These are phyloP conservation scores for Ustilago trichophora DNA, from an alignment of 1,284 basidiomycete genomes.

Conservation along the genomic window DNA sequence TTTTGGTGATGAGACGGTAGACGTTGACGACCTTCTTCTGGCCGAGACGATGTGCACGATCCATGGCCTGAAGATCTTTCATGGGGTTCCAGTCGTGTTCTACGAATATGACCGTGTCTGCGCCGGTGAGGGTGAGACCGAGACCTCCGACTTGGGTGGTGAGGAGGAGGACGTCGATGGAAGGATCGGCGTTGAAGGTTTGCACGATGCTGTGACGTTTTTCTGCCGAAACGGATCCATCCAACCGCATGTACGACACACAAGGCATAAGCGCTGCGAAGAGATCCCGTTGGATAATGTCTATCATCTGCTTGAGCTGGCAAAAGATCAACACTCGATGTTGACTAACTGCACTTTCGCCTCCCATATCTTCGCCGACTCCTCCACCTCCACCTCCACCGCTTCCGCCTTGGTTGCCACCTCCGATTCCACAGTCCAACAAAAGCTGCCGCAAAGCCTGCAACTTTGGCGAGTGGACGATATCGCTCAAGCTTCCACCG, in stretches of 20 bases:
- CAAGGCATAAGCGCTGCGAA: constrained; percentile 92
- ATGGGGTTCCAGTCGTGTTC: constrained; percentile 99
- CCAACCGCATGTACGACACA: constrained; percentile 96
- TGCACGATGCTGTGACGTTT: constrained; percentile 76
- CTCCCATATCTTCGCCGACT: constrained; percentile 69
- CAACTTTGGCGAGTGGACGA: constrained; percentile 92
- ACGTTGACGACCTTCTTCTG: constrained; percentile 99
- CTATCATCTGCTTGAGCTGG: constrained; percentile 98
- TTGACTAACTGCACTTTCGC: constrained; percentile 76
- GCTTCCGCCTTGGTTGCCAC: constrained; percentile 48
- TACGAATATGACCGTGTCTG: constrained; percentile 98
- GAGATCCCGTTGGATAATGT: constrained; percentile 93
- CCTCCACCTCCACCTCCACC: constrained; percentile 70
- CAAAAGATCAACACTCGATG: constrained; percentile 99
- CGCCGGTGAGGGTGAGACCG: constrained; percentile 94
- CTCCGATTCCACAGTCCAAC: constrained; percentile 89
- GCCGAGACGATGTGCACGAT: constrained; percentile 95
- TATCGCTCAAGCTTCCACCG: constrained; percentile 74
- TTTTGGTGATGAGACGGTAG: constrained; percentile 94
- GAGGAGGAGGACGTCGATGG: constrained; percentile 93
- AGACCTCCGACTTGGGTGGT: constrained; percentile 97
- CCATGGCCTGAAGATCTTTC: constrained; percentile 99
- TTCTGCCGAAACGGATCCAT: constrained; percentile 70
- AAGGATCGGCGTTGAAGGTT: constrained; percentile 96
- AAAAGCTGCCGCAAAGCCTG: constrained; percentile 71